A percentile compares a stretch with the other conserved stretches of the same genome.
Conservation (phyloP, 1,139 yeast species). For the Suhomyces chickasaworum region DNA sequence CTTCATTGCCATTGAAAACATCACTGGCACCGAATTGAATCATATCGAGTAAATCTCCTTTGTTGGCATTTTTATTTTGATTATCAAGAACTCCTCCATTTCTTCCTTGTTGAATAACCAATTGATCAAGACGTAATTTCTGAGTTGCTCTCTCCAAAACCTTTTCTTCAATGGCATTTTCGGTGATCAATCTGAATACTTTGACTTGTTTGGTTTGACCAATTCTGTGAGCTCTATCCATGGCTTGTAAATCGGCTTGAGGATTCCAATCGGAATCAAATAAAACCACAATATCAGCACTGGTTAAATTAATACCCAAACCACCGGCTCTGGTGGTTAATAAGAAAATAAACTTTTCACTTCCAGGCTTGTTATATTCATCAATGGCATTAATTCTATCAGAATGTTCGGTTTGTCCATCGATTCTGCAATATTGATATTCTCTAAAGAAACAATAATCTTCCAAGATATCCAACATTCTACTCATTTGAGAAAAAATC, state of each 20-base stretch:
- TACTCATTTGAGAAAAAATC: conserved; percentile 80
- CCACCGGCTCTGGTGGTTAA: conserved; percentile 87
- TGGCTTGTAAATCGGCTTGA: conserved; percentile 83
- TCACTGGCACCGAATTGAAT: conserved; percentile 79
- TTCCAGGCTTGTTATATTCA: conserved; percentile 70
- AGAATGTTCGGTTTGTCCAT: conserved; percentile 78
- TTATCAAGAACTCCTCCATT: conserved; percentile 37
- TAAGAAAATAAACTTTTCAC: conserved; percentile 68
- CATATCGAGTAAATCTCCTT: conserved; percentile 75
- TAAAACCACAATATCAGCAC: conserved; percentile 73
- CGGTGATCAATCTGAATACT: conserved; percentile 75
- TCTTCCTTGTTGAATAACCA: conserved; percentile 79
- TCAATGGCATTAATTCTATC: conserved; percentile 78
- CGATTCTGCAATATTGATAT: conserved; percentile 72
- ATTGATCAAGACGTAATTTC: conserved; percentile 73
- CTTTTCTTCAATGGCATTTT: conserved; percentile 79
- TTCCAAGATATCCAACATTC: conserved; percentile 76
- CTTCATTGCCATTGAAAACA: conserved; percentile 43
- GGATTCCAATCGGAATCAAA: conserved; percentile 89
- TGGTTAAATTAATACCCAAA: conserved; percentile 76
- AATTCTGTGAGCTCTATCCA: conserved; percentile 88
- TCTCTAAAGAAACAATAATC: conserved; percentile 74
- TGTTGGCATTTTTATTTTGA: conserved; percentile 50
- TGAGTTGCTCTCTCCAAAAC: conserved; percentile 80
- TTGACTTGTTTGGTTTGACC: conserved; percentile 83